Conservation (phyloP, 257 asterid species). For the Nicotiana sylvestris region DNA sequence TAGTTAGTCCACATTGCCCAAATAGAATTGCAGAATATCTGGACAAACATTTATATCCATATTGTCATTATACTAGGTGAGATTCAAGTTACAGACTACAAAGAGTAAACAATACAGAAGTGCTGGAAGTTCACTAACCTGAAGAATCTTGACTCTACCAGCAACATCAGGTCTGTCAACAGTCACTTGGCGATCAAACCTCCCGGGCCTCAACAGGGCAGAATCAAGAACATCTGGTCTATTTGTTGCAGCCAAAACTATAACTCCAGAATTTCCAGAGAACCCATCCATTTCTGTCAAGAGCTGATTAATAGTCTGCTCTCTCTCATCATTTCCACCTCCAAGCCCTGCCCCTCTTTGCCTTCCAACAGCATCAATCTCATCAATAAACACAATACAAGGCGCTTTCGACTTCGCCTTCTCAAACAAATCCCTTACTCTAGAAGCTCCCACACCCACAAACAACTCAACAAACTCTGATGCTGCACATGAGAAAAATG, state of each 20-base stretch:
- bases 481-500: constrained; percentile 94
- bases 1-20: too few species aligned
- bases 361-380: constrained; percentile 96
- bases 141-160: constrained; percentile 92
- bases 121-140: constrained; percentile 40
- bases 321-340: constrained; percentile 98
- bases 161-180: constrained; percentile 98
- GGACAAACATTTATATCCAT: too few species aligned
- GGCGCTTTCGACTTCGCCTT: constrained; percentile 94
- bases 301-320: constrained; percentile 96
- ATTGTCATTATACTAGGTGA: too few species aligned
- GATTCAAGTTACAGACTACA: too few species aligned
- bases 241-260: constrained; percentile 91
- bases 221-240: constrained; percentile 98
- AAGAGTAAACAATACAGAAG: too few species aligned
- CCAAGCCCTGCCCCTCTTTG: constrained; percentile 96
- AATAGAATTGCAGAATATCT: too few species aligned
- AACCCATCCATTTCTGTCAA: constrained; percentile 99
- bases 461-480: constrained; percentile 93
- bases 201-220: constrained; percentile 91
- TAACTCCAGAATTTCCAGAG: constrained; percentile 89
- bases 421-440: constrained; percentile 98
- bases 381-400: constrained; percentile 97
- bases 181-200: constrained; percentile 93
- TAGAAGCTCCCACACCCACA: constrained; percentile 98